Base-by-base conservation (phyloP, 2,329 filamentous ascomycete species). In the Metarhizium album region DNA sequence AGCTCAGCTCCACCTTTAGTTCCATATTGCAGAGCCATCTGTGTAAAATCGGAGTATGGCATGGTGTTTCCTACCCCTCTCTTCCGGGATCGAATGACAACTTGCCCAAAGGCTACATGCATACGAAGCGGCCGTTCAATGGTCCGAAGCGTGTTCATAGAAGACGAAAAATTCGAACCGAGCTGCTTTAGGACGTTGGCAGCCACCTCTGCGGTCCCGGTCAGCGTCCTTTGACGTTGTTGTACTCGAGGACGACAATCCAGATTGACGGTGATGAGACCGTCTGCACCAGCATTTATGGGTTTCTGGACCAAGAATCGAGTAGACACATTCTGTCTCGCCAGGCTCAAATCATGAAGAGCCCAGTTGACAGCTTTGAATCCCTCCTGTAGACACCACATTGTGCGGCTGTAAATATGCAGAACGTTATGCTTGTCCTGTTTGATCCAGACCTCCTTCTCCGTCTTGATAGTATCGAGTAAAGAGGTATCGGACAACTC, bases 311-410 rank as follows among this genome's bases (percentile, higher is more conserved):
- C 57, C 9, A 68, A 49, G 45, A 64, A 65, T 2, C 53, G 57
- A 5, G 55, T 52, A 2, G 56, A 52, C 6, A 57, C 46, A 20
- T 58, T 54, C 14, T 64, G 57, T 4, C 58, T 60, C 2, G 57
- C 59, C 3, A 64, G 49, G 4, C 64, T 59, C 55, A 67, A 57
- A n/a, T 68, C 60, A 14, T 65, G 60, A 13, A 70, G 58, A 5
- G 45, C 51, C 60, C 58, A 61, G 50, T 67, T 67, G 7, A 67
- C 50, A 1, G 58, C 62, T 4, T 52, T 24, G 0, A 67, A 38
- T 8, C 61, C 66, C 24, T 62, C 42, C 22, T 59, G 60, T 5
- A 70, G 53, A 3, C 54, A 50, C 4, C 45, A n/a, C 20, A 60
- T 56, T 3, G 54, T 54, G 4, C 58, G 53, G 22, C 62, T 56